A percentile compares a stretch with the other conserved stretches of the same genome.
Evolutionary conservation across 257 asterid genomes (phyloP).

Genomic region (Rehmannia glutinosa): DNA sequence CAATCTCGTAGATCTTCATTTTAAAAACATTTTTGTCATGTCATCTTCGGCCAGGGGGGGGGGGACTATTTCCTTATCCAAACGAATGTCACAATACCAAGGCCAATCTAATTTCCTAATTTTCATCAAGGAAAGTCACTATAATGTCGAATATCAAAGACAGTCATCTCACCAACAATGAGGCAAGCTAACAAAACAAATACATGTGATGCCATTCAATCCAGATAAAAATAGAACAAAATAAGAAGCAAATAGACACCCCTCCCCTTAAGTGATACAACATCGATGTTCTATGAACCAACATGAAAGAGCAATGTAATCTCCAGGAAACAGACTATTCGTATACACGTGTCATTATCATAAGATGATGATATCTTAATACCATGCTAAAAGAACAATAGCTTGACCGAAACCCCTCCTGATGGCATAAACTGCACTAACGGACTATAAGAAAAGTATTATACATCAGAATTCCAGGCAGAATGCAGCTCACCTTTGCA

Average conservation of each 20-base stretch:
- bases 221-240: neutral
- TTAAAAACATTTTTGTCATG: no score
- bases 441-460: neutral
- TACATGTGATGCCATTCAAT: neutral
- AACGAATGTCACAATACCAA: no score
- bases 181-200: neutral
- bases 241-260: neutral
- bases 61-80: no score
- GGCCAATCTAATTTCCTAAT: no score
- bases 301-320: neutral
- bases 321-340: neutral
- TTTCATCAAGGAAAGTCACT: no score
- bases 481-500: conserved; percentile 59
- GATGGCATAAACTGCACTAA: no score
- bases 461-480: neutral
- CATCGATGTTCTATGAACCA: neutral
- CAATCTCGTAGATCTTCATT: no score
- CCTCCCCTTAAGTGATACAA: neutral
- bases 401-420: neutral
- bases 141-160: no score
- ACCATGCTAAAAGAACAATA: neutral
- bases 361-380: neutral
- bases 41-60: no score
- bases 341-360: neutral
- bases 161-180: neutral